A percentile compares a stretch with the other conserved stretches of the same genome.
Evolutionary conservation across 1,139 yeast genomes (phyloP).

Genomic region (Arxiozyma slooffiae): DNA sequence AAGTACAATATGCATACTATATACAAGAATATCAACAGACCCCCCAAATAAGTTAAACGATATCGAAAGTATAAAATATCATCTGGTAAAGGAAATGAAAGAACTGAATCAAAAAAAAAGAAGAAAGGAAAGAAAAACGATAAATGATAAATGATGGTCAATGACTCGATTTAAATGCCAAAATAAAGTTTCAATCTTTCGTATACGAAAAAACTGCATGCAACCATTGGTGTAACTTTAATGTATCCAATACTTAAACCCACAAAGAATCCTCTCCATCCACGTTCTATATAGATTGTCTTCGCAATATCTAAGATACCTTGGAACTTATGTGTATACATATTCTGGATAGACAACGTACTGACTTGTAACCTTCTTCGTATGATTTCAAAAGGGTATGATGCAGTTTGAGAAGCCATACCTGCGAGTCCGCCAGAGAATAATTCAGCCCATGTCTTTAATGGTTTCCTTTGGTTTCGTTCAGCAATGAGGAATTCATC

Average conservation of each 20-base stretch:
- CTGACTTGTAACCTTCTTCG: slow-evolving; percentile 95
- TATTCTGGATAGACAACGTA: slow-evolving; percentile 50
- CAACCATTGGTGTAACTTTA: slow-evolving; percentile 94
- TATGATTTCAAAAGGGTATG: slow-evolving; percentile 92
- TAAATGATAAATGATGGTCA: background rate
- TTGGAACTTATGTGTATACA: slow-evolving; percentile 35
- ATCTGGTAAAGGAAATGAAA: too few species aligned
- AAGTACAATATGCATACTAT: background rate
- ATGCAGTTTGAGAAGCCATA: slow-evolving; percentile 88
- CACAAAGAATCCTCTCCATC: slow-evolving; percentile 78
- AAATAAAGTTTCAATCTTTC: slow-evolving; percentile 68
- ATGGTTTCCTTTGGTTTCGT: slow-evolving; percentile 42
- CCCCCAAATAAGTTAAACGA: background rate
- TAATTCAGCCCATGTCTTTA: slow-evolving; percentile 84
- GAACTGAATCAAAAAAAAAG: too few species aligned
- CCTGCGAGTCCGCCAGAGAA: slow-evolving; percentile 94
- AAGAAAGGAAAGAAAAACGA: too few species aligned
- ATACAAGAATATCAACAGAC: background rate
- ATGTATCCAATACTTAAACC: slow-evolving; percentile 92
- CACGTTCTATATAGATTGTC: slow-evolving; percentile 55
- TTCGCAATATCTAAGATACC: slow-evolving; percentile 37
- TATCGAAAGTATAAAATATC: too few species aligned
- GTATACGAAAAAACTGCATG: slow-evolving; percentile 89
- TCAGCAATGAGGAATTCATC: slow-evolving; percentile 14
- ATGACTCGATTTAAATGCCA: slow-evolving; percentile 40